Percentiles rank a stretch among this genome's conserved stretches.
Conservation (phyloP, 2,329 filamentous ascomycete genomes). For the Plectosphaerella cucumerina region DNA sequence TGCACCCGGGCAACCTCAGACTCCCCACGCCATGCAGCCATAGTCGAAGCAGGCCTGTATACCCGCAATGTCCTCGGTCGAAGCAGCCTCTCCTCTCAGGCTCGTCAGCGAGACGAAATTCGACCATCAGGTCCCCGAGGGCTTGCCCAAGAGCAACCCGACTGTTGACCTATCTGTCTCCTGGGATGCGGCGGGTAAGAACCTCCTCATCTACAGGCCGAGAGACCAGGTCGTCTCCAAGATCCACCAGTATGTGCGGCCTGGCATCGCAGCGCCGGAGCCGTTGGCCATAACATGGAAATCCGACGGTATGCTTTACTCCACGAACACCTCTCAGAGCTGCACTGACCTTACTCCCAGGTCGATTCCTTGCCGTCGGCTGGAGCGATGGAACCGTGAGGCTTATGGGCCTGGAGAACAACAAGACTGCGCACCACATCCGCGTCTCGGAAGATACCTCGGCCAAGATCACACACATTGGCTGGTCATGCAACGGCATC, state of each 20-base stretch:
- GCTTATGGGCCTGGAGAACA: slow-evolving; percentile 73
- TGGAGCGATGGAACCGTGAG: slow-evolving; percentile 80
- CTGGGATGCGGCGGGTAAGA: slow-evolving; percentile 60
- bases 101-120: slow-evolving; percentile 56
- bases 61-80: no score
- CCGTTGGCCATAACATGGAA: slow-evolving; percentile 59
- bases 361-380: slow-evolving; percentile 74
- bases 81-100: slow-evolving; percentile 25
- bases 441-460: slow-evolving; percentile 40
- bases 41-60: no score
- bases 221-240: slow-evolving; percentile 65
- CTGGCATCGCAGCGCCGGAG: slow-evolving; percentile 33
- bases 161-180: slow-evolving; percentile 80
- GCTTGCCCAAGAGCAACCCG: slow-evolving; percentile 71
- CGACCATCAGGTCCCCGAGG: slow-evolving; percentile 47
- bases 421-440: slow-evolving; percentile 75
- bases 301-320: slow-evolving; percentile 52
- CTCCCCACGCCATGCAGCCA: no score
- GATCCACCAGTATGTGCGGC: slow-evolving; percentile 38
- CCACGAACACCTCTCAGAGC: background rate
- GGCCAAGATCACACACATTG: slow-evolving; percentile 45
- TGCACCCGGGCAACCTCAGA: no score
- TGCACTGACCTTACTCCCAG: slow-evolving; percentile 29
- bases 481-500: slow-evolving; percentile 45
- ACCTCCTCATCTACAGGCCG: slow-evolving; percentile 72